A percentile compares a stretch with the other conserved stretches of the same genome.
These are phyloP conservation scores for Curvularia spicifera DNA, from an alignment of 2,329 filamentous ascomycete species.

Conservation along the genomic window DNA sequence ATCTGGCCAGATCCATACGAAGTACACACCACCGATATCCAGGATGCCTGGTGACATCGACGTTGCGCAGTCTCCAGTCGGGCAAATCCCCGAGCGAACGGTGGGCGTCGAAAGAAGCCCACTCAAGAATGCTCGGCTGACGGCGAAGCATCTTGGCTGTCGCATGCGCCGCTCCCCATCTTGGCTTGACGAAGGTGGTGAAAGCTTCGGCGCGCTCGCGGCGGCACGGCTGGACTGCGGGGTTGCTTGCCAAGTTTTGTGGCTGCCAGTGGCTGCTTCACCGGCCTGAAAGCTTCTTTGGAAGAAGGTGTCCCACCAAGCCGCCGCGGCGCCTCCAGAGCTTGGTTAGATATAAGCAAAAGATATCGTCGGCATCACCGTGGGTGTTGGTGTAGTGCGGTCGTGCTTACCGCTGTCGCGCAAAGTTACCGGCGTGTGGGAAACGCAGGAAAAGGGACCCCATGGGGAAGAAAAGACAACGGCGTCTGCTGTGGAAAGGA, in stretches of 20 bases:
- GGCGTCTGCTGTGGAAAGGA: constrained; percentile 16
- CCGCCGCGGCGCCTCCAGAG: constrained; percentile 32
- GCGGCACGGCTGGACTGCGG: constrained; percentile 29
- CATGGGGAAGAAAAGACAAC: constrained; percentile 29
- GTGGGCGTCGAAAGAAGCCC: constrained; percentile 44
- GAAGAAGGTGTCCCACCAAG: constrained; percentile 24
- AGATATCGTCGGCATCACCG: constrained; percentile 8
- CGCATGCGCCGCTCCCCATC: constrained; percentile 15
- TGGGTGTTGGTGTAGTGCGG: neutral
- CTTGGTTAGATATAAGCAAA: constrained; percentile 25
- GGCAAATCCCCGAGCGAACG: constrained; percentile 8
- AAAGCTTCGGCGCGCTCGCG: constrained; percentile 12
- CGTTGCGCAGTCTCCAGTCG: constrained; percentile 1
- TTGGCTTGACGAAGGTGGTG: constrained; percentile 27
- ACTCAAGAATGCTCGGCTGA: constrained; percentile 41
- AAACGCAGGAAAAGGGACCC: constrained; percentile 23
- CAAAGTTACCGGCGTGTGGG: constrained; percentile 11
- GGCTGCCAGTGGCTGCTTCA: constrained; percentile 32
- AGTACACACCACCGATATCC: neutral
- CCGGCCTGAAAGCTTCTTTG: constrained; percentile 35
- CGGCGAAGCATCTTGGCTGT: constrained; percentile 21
- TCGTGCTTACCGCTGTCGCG: constrained; percentile 1
- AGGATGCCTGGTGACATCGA: neutral
- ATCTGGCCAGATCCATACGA: neutral
- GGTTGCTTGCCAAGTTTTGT: constrained; percentile 37